Percentiles rank a stretch among this genome's conserved stretches.
Conservation (phyloP, 2,329 filamentous ascomycete genomes). For the Botryotinia calthae region DNA sequence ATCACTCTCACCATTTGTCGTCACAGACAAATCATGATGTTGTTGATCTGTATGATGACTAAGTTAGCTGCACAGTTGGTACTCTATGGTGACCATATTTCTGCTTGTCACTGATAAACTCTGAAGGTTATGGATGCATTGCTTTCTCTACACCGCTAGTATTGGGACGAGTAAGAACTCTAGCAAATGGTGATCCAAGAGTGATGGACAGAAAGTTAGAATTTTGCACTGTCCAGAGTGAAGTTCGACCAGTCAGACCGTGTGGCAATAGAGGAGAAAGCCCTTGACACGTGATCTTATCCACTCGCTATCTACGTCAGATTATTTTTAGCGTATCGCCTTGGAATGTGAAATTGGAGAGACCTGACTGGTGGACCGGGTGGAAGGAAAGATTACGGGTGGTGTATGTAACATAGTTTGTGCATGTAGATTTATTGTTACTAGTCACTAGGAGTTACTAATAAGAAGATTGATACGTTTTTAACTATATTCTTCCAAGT, state of each 20-base stretch:
- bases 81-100: not conserved
- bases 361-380: slow-evolving; percentile 32
- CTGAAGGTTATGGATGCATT: not conserved
- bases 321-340: slow-evolving; percentile 10
- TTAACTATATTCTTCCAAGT: not conserved
- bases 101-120: not conserved
- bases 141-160: not conserved
- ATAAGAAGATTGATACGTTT: not conserved
- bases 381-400: not conserved
- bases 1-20: not conserved
- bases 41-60: not conserved
- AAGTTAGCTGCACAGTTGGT: not conserved
- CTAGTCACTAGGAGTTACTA: not conserved
- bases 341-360: not conserved
- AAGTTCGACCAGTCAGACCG: not conserved
- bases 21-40: not conserved
- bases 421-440: too few species aligned
- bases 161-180: not conserved
- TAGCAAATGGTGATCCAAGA: not conserved
- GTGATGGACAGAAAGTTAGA: not conserved
- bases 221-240: not conserved
- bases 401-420: not conserved
- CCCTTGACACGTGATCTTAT: not conserved
- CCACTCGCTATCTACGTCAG: slow-evolving; percentile 2
- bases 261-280: not conserved